These are phyloP conservation scores for Metschnikowia noctiluminum DNA, from an alignment of 805 yeast genomes.

Conservation along the genomic window DNA sequence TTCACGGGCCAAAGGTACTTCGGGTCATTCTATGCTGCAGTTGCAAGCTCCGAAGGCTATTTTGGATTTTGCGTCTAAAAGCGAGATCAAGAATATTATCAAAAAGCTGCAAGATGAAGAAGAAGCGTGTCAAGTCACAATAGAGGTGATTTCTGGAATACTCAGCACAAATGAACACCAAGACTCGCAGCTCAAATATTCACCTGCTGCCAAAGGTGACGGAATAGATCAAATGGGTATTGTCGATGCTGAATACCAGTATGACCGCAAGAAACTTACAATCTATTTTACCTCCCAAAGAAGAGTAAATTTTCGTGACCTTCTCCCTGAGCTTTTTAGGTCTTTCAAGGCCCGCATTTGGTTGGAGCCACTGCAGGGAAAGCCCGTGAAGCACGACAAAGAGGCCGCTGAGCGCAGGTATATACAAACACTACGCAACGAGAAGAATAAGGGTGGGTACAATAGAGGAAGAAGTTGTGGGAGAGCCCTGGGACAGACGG, in stretches of 20 bases:
- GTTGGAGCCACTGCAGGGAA: slow-evolving; percentile 67
- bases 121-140: slow-evolving; percentile 57
- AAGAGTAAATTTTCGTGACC: slow-evolving; percentile 68
- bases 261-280: slow-evolving; percentile 73
- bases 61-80: slow-evolving; percentile 56
- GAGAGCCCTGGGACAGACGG: background rate
- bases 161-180: background rate
- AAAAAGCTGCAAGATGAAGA: slow-evolving; percentile 66
- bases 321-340: slow-evolving; percentile 70
- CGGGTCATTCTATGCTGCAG: background rate
- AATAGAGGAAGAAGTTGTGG: background rate
- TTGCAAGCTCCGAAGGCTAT: slow-evolving; percentile 56
- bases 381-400: slow-evolving; percentile 24
- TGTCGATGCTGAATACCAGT: slow-evolving; percentile 76
- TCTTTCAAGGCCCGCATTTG: slow-evolving; percentile 78
- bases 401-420: background rate
- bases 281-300: slow-evolving; percentile 54
- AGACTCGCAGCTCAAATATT: background rate
- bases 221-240: slow-evolving; percentile 52
- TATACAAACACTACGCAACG: background rate
- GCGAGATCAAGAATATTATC: slow-evolving; percentile 57
- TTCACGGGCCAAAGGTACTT: background rate
- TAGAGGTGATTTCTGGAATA: slow-evolving; percentile 43
- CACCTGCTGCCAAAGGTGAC: slow-evolving; percentile 2
- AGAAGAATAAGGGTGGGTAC: background rate